phyloP scores from a whole-genome alignment of 1,284 basidiomycete genomes.

The Trichosporon sp. region DNA sequence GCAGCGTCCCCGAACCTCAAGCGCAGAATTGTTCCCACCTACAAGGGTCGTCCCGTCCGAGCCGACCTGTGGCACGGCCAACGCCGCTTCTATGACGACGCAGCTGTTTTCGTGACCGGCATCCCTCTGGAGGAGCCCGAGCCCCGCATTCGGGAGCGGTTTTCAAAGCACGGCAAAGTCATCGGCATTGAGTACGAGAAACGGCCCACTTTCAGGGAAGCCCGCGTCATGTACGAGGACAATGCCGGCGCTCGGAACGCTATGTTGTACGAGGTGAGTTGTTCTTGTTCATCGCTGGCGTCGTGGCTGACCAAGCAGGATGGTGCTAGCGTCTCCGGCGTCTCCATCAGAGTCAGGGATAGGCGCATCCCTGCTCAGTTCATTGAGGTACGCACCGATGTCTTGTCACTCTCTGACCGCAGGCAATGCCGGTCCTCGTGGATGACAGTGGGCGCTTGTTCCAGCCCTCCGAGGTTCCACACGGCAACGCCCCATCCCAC shows the following conservation, averaged over 20 bases:
- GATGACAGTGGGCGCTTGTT: not conserved
- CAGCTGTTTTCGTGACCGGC: conserved; percentile 29
- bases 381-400: not conserved
- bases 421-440: not conserved
- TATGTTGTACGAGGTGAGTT: conserved; percentile 31
- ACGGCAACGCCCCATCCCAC: not conserved
- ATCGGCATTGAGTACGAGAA: conserved; percentile 37
- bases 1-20: conserved; percentile 12
- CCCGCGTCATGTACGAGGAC: conserved; percentile 32
- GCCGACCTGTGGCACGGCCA: conserved; percentile 18
- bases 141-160: conserved; percentile 25
- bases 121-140: conserved; percentile 21
- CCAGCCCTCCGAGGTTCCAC: not conserved
- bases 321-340: not conserved
- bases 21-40: conserved; percentile 21
- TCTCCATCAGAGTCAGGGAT: not conserved
- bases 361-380: not conserved
- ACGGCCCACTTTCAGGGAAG: conserved; percentile 12
- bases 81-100: conserved; percentile 28
- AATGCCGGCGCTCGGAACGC: conserved; percentile 24
- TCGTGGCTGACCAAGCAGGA: not conserved
- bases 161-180: conserved; percentile 37
- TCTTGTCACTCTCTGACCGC: not conserved
- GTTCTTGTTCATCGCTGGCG: not conserved
- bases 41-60: conserved; percentile 27